Conservation (phyloP, 345 rosid genomes). For the Gynandropsis gynandra region DNA sequence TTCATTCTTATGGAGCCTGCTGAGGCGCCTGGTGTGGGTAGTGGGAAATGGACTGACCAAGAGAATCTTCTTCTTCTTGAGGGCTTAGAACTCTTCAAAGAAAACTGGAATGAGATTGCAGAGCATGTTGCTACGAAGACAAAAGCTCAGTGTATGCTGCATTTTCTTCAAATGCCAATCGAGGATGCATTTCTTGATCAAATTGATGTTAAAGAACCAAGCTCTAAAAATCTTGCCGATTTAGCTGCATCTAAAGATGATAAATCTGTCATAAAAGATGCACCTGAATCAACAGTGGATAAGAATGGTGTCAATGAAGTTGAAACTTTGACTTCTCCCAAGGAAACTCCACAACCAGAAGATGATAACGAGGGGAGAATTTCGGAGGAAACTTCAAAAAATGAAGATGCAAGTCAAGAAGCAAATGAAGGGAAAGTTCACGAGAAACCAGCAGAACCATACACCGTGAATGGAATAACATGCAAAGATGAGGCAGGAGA, state of each 20-base stretch:
- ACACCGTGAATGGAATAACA: conserved; percentile 35
- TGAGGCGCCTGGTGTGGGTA: conserved; percentile 66
- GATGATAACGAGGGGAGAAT: conserved; percentile 39
- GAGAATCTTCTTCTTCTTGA: conserved; percentile 98
- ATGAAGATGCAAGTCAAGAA: conserved; percentile 35
- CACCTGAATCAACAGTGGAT: conserved; percentile 43
- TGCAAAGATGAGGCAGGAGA: conserved; percentile 34
- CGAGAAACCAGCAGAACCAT: conserved; percentile 35
- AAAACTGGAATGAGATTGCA: conserved; percentile 97
- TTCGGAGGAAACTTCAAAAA: conserved; percentile 33
- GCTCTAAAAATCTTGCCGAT: conserved; percentile 42
- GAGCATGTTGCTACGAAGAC: conserved; percentile 99
- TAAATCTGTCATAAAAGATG: conserved; percentile 40
- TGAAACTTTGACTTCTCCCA: conserved; percentile 32
- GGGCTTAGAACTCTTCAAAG: conserved; percentile 90
- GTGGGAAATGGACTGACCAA: conserved; percentile 99
- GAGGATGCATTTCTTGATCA: conserved; percentile 69
- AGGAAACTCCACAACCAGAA: conserved; percentile 51
- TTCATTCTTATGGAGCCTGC: conserved; percentile 97
- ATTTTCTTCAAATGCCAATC: conserved; percentile 97
- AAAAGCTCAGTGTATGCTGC: conserved; percentile 93
- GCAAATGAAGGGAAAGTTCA: conserved; percentile 28
- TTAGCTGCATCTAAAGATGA: conserved; percentile 28
- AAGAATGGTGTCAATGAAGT: conserved; percentile 47
- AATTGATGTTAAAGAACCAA: conserved; percentile 36